phyloP scores from a whole-genome alignment of 31 red algal genomes.

The Pterothamnion heteromorphum region DNA sequence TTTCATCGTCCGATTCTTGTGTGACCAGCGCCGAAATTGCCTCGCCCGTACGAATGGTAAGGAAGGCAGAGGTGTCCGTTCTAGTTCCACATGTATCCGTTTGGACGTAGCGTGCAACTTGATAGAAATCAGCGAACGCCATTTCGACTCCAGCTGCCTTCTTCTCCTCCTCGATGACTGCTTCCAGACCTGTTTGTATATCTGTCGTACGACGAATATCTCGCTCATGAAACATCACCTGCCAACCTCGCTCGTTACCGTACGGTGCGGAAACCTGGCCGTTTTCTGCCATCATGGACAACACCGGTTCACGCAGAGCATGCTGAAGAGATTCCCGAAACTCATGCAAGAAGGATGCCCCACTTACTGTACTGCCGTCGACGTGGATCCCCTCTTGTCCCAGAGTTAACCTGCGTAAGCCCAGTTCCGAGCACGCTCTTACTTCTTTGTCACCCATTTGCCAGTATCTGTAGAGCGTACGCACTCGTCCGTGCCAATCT shows the following conservation, averaged over 20 bases:
- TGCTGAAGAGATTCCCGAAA: not conserved
- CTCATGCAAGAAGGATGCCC: not conserved
- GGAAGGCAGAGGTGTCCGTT: not conserved
- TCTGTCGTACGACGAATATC: not conserved
- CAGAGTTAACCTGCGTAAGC: not conserved
- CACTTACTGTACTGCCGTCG: not conserved
- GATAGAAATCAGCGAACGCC: not conserved
- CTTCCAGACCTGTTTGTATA: not conserved
- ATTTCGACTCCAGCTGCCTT: not conserved
- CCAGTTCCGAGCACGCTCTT: not conserved
- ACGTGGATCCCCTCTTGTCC: not conserved
- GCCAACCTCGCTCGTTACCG: not conserved
- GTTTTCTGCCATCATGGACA: not conserved
- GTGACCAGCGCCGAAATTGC: not conserved
- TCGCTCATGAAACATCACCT: not conserved
- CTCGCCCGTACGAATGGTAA: not conserved
- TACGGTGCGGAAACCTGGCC: not conserved
- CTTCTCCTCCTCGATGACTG: not conserved
- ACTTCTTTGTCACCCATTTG: not conserved
- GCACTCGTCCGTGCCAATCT: not conserved
- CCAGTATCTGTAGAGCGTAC: not conserved
- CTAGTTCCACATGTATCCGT: not conserved
- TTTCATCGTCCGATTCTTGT: not conserved
- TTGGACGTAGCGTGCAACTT: not conserved
- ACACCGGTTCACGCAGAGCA: not conserved